phyloP scores from a whole-genome alignment of 148 eudicot genomes.

The Camellia sinensis region DNA sequence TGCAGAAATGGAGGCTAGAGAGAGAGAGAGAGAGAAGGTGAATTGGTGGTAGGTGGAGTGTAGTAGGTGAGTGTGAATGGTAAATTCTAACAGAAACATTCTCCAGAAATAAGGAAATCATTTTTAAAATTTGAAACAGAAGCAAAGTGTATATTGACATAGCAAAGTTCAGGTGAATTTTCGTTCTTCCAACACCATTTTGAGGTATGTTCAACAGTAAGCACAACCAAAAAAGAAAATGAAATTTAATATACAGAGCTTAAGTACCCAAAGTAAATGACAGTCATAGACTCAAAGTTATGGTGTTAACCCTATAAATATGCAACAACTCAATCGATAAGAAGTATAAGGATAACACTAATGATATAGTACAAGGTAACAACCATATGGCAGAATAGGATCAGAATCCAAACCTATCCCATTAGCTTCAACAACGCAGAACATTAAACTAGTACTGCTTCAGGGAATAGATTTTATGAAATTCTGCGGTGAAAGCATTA shows the following conservation, averaged over 20 bases:
- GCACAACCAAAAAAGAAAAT: too few species aligned
- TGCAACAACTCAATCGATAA: background rate
- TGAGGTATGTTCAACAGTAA: background rate
- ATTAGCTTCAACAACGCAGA: conserved; percentile 4
- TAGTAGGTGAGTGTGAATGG: too few species aligned
- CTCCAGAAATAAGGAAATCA: background rate
- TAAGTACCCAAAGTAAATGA: background rate
- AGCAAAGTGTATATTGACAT: background rate
- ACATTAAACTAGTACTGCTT: background rate
- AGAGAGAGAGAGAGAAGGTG: too few species aligned
- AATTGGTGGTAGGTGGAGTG: too few species aligned
- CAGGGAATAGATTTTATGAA: too few species aligned
- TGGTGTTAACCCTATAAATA: background rate
- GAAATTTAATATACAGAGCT: background rate
- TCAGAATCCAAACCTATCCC: background rate
- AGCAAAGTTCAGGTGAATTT: background rate
- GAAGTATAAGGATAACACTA: background rate
- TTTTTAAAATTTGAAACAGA: background rate
- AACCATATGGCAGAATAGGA: background rate
- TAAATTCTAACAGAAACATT: too few species aligned
- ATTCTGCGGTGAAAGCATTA: too few species aligned
- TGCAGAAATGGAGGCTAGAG: too few species aligned
- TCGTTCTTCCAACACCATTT: background rate
- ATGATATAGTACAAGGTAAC: background rate
- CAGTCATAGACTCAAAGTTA: background rate